These are phyloP conservation scores for Backusella liffmaniae DNA, from an alignment of 192 early-diverging fungal species.

Conservation along the genomic window DNA sequence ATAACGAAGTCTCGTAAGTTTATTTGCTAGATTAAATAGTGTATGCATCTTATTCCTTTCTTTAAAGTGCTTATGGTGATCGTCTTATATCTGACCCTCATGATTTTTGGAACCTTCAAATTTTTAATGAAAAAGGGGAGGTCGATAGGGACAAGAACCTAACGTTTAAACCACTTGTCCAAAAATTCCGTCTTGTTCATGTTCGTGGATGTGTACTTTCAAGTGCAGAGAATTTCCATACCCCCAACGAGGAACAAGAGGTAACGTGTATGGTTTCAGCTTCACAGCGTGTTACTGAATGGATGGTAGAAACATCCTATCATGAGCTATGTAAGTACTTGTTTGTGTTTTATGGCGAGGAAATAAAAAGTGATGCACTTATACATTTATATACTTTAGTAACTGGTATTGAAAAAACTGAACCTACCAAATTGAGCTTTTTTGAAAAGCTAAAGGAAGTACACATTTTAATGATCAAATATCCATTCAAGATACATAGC, in stretches of 20 bases:
- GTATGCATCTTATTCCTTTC: not conserved
- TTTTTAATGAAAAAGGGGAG: conserved; percentile 48
- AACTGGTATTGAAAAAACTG: not conserved
- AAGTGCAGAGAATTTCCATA: conserved; percentile 74
- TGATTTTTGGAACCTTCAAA: conserved; percentile 79
- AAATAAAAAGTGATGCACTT: not conserved
- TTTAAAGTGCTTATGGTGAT: conserved; percentile 60
- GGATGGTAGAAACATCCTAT: conserved; percentile 63
- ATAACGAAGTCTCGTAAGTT: conserved; percentile 63
- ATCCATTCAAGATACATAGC: conserved; percentile 9
- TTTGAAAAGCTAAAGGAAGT: conserved; percentile 18
- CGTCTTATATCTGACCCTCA: conserved; percentile 83
- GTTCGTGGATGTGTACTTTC: conserved; percentile 75
- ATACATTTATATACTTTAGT: not conserved
- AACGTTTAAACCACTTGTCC: conserved; percentile 56
- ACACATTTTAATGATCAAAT: conserved; percentile 25
- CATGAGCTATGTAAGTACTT: conserved; percentile 17
- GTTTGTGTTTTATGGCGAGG: not conserved
- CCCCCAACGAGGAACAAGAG: conserved; percentile 82
- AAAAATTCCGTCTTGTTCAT: conserved; percentile 79
- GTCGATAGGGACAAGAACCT: conserved; percentile 46
- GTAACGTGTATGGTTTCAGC: conserved; percentile 89
- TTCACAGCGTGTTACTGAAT: conserved; percentile 60
- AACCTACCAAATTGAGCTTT: not conserved
- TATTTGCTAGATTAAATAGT: not conserved